These are phyloP conservation scores for Mycena maculata DNA, from an alignment of 768 basidiomycete species.

Conservation along the genomic window DNA sequence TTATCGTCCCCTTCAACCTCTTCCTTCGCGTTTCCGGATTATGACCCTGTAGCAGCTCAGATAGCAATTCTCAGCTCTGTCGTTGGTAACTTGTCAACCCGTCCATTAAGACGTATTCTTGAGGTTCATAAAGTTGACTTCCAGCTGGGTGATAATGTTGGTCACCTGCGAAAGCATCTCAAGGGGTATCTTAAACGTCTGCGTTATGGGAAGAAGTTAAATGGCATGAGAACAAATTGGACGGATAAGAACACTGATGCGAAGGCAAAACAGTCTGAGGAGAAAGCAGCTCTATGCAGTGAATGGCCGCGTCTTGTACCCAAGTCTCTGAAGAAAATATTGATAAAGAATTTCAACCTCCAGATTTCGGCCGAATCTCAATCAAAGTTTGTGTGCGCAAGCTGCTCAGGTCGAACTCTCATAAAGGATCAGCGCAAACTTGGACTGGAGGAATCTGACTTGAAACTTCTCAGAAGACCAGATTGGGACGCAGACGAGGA, in stretches of 20 bases:
- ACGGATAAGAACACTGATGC: no score
- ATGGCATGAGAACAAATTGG: neutral
- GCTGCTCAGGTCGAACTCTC: neutral
- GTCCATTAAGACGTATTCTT: neutral
- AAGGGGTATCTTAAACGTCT: neutral
- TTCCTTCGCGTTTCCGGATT: neutral
- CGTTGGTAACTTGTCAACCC: neutral
- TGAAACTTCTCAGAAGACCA: neutral
- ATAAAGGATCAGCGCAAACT: neutral
- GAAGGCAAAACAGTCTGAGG: neutral
- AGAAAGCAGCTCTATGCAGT: neutral
- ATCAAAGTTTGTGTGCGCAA: neutral
- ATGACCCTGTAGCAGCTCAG: neutral
- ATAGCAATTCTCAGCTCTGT: neutral
- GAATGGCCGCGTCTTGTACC: neutral
- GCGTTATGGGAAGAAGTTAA: neutral
- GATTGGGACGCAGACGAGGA: neutral
- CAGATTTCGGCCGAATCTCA: neutral
- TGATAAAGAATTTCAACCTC: neutral
- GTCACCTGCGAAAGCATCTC: neutral
- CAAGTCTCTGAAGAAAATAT: neutral
- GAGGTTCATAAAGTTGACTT: neutral
- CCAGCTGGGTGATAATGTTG: neutral
- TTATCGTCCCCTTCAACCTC: neutral
- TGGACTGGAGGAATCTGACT: neutral